Base-by-base conservation (phyloP, 306 rosid genomes). In the Vigna mungo region DNA sequence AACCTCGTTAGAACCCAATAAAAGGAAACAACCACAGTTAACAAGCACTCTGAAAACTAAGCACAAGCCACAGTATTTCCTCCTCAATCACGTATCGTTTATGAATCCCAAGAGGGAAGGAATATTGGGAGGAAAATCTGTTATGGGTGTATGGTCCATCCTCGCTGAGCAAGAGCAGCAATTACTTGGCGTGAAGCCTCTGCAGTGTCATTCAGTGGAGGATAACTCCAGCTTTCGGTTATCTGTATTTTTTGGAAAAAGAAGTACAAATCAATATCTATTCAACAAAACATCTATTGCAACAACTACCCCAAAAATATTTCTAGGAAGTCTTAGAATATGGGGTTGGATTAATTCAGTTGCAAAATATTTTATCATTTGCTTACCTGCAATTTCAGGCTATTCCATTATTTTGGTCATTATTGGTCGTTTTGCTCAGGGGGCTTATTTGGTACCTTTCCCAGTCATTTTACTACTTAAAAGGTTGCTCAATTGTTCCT, bases 151-250 rank as follows among this genome's bases (percentile, higher is more conserved):
- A 91, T 86, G 7, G 84, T 86, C 97, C 99, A 92, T 75, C 99
- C 97, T 34, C 87, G 86, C 78, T 82, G 90, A 77, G 93, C 90
- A 60, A 95, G 94, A 13, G 90, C 87, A 41, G 54, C 36, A 16
- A 71, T 66, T 74, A 92, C 94, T 81, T 73, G 81, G 63, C 59
- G 77, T 23, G 97, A 97, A 63, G 97, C 97, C 67, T 89, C 89
- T 16, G 90, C 88, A 5, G 90, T 88, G 86, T 92, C 99, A 70
- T 89, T 89, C 36, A 92, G 92, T 7, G 97, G 97, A 79, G 90
- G 72, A 82, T 95, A 95, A 85, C 86, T 87, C 97, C 99, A 92
- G 78, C 84, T 86, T 43, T 84, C 86, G 30, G 82, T 67, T 67
- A 90, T 87, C 97, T 95, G 88, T 55, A 73, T 44, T 64, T 64